Conservation (phyloP, 2,329 filamentous ascomycete species). For the Aspergillus piperis region DNA sequence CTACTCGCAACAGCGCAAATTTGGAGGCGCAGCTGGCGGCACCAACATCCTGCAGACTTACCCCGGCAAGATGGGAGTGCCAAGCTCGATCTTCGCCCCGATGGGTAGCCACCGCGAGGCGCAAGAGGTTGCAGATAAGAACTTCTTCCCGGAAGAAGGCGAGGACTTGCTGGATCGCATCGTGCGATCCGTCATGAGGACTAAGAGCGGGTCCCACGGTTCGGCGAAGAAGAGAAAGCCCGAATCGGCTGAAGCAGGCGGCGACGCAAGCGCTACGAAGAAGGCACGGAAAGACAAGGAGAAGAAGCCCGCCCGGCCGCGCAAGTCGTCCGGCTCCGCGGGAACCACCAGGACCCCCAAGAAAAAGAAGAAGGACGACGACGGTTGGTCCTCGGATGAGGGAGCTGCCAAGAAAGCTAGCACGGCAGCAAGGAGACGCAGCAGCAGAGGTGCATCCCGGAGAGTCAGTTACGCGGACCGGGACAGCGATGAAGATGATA, state of each 20-base stretch:
- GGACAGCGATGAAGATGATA: constrained; percentile 47
- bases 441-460: constrained; percentile 37
- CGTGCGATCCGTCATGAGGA: constrained; percentile 69
- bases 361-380: constrained; percentile 40
- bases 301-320: constrained; percentile 32
- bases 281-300: constrained; percentile 38
- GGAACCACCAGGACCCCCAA: constrained; percentile 35
- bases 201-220: constrained; percentile 45
- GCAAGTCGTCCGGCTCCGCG: constrained; percentile 38
- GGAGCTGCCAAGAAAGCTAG: constrained; percentile 40
- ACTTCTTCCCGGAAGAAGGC: constrained; percentile 75
- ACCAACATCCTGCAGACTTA: constrained; percentile 72
- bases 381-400: constrained; percentile 46
- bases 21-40: constrained; percentile 41
- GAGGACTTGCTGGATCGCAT: constrained; percentile 76
- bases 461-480: constrained; percentile 48
- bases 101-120: constrained; percentile 76
- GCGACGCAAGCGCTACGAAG: constrained; percentile 27
- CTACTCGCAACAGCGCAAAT: constrained; percentile 67
- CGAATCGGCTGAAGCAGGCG: constrained; percentile 33
- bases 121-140: constrained; percentile 82
- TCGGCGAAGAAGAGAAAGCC: constrained; percentile 46
- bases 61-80: constrained; percentile 77
- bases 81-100: constrained; percentile 73
- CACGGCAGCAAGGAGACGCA: constrained; percentile 40